Evolutionary conservation across 2,329 filamentous ascomycete genomes (phyloP), one percentile per base, ranked within the genome.

Genomic region (Teratosphaeria destructans): DNA sequence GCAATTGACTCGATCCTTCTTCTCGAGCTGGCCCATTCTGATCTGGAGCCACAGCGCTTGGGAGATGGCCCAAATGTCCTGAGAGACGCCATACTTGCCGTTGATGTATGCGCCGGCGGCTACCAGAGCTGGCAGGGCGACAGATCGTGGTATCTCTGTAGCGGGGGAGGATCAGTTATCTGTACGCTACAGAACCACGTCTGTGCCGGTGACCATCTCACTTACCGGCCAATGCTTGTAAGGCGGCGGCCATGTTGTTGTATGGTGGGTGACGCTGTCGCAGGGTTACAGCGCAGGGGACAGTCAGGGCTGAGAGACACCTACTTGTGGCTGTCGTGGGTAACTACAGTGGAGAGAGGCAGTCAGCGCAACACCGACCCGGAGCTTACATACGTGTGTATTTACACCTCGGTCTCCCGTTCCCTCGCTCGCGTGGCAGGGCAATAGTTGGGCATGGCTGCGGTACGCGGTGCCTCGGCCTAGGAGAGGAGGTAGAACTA

Each of bases 81-180:
- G 85, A 70, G 78, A 85, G 53, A 92, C 66, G 6, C 82, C 80
- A 60, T 80, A 81, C 71, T 82, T 85, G 52, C 88, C 90, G 70
- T 94, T 90, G 66, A 93, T 73, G 72, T 95, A 95, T 35, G 89
- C 87, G n/a, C 87, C 76, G 3, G 81, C 80, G 4, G 88, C 87
- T 34, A 81, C 79, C 37, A 81, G 80, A 53, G 83, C 81, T 16
- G 86, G 70, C 6, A 66, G 37, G n/a, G 65, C 62, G 14, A 66
- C n/a, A 2, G 61, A 56, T 12, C 57, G 56, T 19, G 57, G 55
- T 29, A 63, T 60, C 34, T 47, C 63, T 64, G 39, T 27, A 56
- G 12, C 26, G 19, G 14, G n/a, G 37, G 27, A 16, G 10, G 12
- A n/a, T 49, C 43, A 49, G 43, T n/a, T 23, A n/a, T 49, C n/a